These are phyloP conservation scores for Termitomyces sp. DNA, from an alignment of 768 basidiomycete species.

Conservation along the genomic window DNA sequence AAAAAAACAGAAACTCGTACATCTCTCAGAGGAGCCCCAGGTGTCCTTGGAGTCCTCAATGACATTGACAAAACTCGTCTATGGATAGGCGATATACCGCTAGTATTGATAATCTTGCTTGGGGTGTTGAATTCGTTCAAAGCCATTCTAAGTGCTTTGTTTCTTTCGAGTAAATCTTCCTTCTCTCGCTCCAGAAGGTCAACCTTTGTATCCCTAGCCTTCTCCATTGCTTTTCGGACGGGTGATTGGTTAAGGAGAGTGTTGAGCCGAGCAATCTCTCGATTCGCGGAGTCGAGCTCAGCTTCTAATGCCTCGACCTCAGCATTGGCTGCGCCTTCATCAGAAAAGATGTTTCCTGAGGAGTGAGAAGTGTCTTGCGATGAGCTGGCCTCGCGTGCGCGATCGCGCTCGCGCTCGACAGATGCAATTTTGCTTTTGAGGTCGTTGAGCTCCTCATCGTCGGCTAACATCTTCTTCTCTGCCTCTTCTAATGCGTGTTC, in stretches of 20 bases:
- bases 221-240: conserved; percentile 71
- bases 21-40: conserved; percentile 73
- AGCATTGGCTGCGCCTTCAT: conserved; percentile 36
- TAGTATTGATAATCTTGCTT: conserved; percentile 45
- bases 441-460: conserved; percentile 48
- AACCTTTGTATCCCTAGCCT: conserved; percentile 70
- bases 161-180: conserved; percentile 68
- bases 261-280: conserved; percentile 68
- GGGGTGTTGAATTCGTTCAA: conserved; percentile 54
- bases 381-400: conserved; percentile 31
- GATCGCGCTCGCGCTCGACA: conserved; percentile 56
- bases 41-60: conserved; percentile 66
- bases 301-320: conserved; percentile 66
- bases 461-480: conserved; percentile 63
- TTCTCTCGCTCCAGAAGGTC: conserved; percentile 73
- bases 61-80: conserved; percentile 68
- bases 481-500: conserved; percentile 73
- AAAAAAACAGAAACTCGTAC: conserved; percentile 42
- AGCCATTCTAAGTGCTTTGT: conserved; percentile 52
- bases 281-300: conserved; percentile 74
- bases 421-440: conserved; percentile 46
- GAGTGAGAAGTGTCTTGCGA: conserved; percentile 19
- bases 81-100: conserved; percentile 72
- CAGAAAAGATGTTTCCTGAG: conserved; percentile 19
- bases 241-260: conserved; percentile 67